Percentiles rank a stretch among this genome's conserved stretches.
These are phyloP conservation scores for Paxillus involutus DNA, from an alignment of 768 basidiomycete genomes.

Conservation along the genomic window DNA sequence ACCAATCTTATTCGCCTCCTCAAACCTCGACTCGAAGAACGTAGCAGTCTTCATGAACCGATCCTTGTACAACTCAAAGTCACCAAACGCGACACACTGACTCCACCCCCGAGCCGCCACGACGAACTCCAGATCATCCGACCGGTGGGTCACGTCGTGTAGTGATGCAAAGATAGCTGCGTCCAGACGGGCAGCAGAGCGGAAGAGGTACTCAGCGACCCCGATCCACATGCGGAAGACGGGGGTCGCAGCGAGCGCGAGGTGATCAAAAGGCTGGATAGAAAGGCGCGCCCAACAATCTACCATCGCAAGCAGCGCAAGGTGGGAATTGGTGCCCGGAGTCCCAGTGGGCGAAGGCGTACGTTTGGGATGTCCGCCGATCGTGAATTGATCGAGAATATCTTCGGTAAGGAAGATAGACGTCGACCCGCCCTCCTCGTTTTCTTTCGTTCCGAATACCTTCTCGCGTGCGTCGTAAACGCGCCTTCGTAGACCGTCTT, in stretches of 20 bases:
- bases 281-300: conserved; percentile 92
- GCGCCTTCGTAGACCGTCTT: conserved; percentile 59
- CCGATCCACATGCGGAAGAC: conserved; percentile 97
- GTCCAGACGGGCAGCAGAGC: conserved; percentile 60
- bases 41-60: conserved; percentile 76
- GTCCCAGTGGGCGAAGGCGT: conserved; percentile 8
- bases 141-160: conserved; percentile 73
- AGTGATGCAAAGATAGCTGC: conserved; percentile 74
- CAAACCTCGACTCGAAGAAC: conserved; percentile 88
- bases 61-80: conserved; percentile 82
- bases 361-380: conserved; percentile 46
- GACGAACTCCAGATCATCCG: conserved; percentile 93
- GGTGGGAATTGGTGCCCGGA: conserved; percentile 75
- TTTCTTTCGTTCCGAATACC: conserved; percentile 64
- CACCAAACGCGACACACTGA: conserved; percentile 90
- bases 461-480: conserved; percentile 70
- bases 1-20: conserved; percentile 79
- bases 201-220: conserved; percentile 93
- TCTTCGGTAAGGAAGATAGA: conserved; percentile 85
- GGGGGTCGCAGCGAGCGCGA: conserved; percentile 92
- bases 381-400: conserved; percentile 85
- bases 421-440: conserved; percentile 27
- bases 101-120: conserved; percentile 95
- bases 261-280: conserved; percentile 88
- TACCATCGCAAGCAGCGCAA: conserved; percentile 95